Base-by-base conservation (phyloP, 2,329 filamentous ascomycete species). In the Trichoderma sp. region DNA sequence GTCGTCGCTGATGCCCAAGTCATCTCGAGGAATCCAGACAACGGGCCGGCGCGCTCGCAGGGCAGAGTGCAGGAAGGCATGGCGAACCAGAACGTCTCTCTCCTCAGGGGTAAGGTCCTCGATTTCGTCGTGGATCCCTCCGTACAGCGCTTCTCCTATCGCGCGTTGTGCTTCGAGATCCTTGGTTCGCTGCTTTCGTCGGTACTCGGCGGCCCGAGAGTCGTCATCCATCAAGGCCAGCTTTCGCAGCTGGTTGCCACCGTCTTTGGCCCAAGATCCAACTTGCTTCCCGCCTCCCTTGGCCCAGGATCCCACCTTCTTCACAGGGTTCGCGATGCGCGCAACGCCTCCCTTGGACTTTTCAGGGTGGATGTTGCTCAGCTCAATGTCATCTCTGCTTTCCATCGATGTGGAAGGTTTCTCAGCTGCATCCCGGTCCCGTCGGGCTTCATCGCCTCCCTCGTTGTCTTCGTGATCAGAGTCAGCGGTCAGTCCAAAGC, bases 41-140 rank as follows among this genome's bases (percentile, higher is more conserved):
- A 91, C 92, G 0, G 95, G 95, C 61, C 93, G 85, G 60, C 90
- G 86, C 1, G 93, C 91, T 9, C 95, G 88, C 44, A 97, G 82
- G 0, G 95, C 95, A 41, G 88, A 89, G 73, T 99, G 95, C 78
- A 93, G 89, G 77, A 99, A 99, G 0, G 94, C 93, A 72, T 93
- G 89, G 63, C 89, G 89, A 14, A 95, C 90, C 45, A 98, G 85
- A 65, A 88, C 83, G 73, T 98, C 93, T 71, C 95, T 86, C 75
- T 97, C 92, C 19, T 94, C 91, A 0, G 93, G 92, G 1, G 92
- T 95, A 56, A 99, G 82, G 74, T 99, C 95, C 76, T 97, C 94
- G 68, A 99, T 89, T 80, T 97, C 93, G 73, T 98, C 94, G 69
- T 94, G 89, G 71, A 93, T 91, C 4, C 91, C 91, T 24, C 91